Evolutionary conservation across 2,329 filamentous ascomycete species (phyloP).

Genomic region (Colletotrichum lentis): DNA sequence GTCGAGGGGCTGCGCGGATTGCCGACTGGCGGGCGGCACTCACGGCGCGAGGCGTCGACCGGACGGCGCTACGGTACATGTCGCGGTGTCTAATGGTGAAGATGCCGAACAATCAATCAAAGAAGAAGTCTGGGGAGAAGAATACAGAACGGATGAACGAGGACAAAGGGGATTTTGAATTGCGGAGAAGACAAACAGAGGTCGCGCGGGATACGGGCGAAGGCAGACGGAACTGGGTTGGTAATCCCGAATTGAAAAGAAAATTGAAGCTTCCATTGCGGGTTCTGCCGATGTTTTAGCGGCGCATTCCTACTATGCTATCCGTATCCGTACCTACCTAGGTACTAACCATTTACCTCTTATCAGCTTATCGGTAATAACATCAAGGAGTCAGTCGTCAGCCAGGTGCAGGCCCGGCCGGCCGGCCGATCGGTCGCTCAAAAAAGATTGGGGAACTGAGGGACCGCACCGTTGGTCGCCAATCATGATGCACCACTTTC

Average conservation of each 20-base stretch:
- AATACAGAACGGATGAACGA: conserved; percentile 14
- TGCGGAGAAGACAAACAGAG: conserved; percentile 22
- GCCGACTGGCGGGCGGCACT: conserved; percentile 52
- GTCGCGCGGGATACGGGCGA: conserved; percentile 21
- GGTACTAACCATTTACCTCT: not conserved
- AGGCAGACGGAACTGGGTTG: conserved; percentile 26
- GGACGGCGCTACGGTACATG: conserved; percentile 63
- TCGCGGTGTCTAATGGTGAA: not conserved
- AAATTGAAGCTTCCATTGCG: conserved; percentile 37
- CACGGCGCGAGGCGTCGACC: conserved; percentile 57
- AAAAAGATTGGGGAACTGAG: not conserved
- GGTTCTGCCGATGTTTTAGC: conserved; percentile 36
- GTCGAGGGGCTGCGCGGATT: conserved; percentile 54
- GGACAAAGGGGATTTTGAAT: conserved; percentile 36
- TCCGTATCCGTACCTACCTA: no score
- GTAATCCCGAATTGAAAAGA: conserved; percentile 38
- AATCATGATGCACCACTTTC: conserved; percentile 9
- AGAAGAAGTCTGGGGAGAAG: not conserved
- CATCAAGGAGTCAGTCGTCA: no score
- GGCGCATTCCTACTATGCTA: conserved; percentile 35
- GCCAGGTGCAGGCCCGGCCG: conserved; percentile 3
- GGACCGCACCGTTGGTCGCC: conserved; percentile 12
- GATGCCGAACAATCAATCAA: not conserved
- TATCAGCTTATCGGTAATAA: not conserved
- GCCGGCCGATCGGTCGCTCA: conserved; percentile 32